Percentiles rank a stretch among this genome's conserved stretches.
Evolutionary conservation across 2,329 filamentous ascomycete species (phyloP).

Genomic region (Penicillium expansum): DNA sequence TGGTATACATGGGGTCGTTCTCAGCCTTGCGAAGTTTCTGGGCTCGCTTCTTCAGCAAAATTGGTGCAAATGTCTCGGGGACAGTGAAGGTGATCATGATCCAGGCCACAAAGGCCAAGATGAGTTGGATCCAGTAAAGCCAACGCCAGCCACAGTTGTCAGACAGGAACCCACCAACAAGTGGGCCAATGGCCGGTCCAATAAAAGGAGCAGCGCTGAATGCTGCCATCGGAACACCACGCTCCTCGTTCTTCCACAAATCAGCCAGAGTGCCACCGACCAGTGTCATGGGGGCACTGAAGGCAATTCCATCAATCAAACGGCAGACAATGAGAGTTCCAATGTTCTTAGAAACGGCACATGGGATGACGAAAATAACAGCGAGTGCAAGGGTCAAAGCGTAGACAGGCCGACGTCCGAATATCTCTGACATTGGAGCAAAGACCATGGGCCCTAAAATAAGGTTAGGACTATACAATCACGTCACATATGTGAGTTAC

Average conservation of each 20-base stretch:
- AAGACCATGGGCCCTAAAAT: slow-evolving; percentile 68
- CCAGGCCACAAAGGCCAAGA: slow-evolving; percentile 68
- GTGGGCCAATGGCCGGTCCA: slow-evolving; percentile 72
- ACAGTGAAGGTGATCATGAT: slow-evolving; percentile 81
- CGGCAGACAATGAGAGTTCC: slow-evolving; percentile 72
- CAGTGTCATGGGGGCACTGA: slow-evolving; percentile 81
- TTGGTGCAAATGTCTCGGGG: slow-evolving; percentile 83
- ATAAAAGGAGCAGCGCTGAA: slow-evolving; percentile 81
- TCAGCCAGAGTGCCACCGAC: slow-evolving; percentile 81
- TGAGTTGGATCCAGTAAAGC: slow-evolving; percentile 85
- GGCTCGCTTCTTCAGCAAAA: slow-evolving; percentile 68
- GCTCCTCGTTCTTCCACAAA: slow-evolving; percentile 79
- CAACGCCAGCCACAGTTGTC: slow-evolving; percentile 73
- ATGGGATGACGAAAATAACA: slow-evolving; percentile 76
- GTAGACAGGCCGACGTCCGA: slow-evolving; percentile 71
- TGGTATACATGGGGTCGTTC: slow-evolving; percentile 66
- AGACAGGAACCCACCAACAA: slow-evolving; percentile 72
- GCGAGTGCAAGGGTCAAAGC: slow-evolving; percentile 65
- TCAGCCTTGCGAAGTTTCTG: slow-evolving; percentile 68
- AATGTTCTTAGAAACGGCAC: slow-evolving; percentile 73
- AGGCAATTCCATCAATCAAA: slow-evolving; percentile 76
- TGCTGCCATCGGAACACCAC: slow-evolving; percentile 82
- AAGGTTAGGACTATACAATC: slow-evolving; percentile 11
- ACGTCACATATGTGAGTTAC: slow-evolving; percentile 3
- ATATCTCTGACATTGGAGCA: slow-evolving; percentile 73